Base-by-base conservation (phyloP, 2,329 filamentous ascomycete species). In the Xylaria sp. region DNA sequence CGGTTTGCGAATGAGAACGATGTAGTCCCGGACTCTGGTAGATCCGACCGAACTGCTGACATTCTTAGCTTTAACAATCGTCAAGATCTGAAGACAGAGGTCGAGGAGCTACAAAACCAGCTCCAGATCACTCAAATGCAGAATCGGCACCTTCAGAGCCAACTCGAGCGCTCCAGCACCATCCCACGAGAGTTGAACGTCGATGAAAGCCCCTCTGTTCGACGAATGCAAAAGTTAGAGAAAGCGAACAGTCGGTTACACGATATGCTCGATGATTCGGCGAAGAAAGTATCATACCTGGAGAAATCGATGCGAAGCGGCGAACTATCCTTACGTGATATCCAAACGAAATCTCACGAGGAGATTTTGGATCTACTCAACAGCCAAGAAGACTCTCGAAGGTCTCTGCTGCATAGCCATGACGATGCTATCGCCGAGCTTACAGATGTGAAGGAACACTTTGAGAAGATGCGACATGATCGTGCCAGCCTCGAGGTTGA, bases 111-210 rank as follows among this genome's bases (percentile, higher is more conserved):
- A 32, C 95, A 98, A 79, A 98, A 97, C 78, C 94, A 97, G 79
- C 87, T 98, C 61, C 95, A 98, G 78, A 89, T 98, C 79, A 91
- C 92, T 4, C 92, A 98, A 80, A 97, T 98, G 93, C 93, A 97
- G 75, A 98, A 97, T 81, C 90, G 92, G 41, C 94, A 98, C 76
- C 88, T 98, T 6, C 93, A 97, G 78, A 94, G 89, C 77, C 94
- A 98, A 78, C 84, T 98, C 51, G 92, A 95, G 48, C 89, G 92
- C 56, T 83, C 83, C 10, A 90, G 89, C 0, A 89, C 91, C 0
- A 89, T 91, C 2, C 82, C 82, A 6, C 87, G 87, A 28, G 91
- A 92, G 66, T 80, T 83, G 44, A 89, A 85, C 37, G 84, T 89
- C 66, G 92, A 95, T 50, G 91, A 96, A 54, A 95, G 91, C 74